These are phyloP conservation scores for Citrullus amarus DNA, from an alignment of 306 rosid genomes.

Conservation along the genomic window DNA sequence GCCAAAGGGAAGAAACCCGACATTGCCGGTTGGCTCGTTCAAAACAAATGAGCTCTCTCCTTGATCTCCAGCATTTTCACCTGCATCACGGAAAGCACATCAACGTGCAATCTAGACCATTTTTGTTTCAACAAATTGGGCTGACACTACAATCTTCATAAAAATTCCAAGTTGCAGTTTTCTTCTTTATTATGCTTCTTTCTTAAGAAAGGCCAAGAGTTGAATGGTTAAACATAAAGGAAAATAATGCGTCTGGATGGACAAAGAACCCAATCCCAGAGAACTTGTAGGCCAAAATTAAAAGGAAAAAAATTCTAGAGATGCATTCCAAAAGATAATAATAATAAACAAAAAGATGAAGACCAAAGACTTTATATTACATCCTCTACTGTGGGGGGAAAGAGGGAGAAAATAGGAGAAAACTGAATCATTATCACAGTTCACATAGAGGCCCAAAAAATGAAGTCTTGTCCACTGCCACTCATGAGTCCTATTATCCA, in stretches of 20 bases:
- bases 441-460: background rate
- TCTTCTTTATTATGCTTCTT: background rate
- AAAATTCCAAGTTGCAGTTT: background rate
- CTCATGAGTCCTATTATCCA: background rate
- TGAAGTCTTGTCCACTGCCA: background rate
- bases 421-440: background rate
- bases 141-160: background rate
- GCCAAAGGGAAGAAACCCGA: constrained; percentile 72
- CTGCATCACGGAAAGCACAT: constrained; percentile 18
- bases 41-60: constrained; percentile 27
- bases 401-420: background rate
- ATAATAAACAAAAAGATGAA: background rate
- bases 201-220: background rate
- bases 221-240: background rate
- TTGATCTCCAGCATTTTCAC: constrained; percentile 17
- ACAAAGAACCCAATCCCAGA: background rate
- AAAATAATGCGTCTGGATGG: background rate
- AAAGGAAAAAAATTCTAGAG: background rate
- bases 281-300: background rate
- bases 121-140: background rate
- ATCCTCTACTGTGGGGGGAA: background rate
- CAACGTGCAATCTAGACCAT: background rate
- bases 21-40: constrained; percentile 50
- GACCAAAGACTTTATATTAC: background rate
- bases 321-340: background rate